Evolutionary conservation across 306 rosid genomes (phyloP).

Genomic region (Canavalia ensiformis): DNA sequence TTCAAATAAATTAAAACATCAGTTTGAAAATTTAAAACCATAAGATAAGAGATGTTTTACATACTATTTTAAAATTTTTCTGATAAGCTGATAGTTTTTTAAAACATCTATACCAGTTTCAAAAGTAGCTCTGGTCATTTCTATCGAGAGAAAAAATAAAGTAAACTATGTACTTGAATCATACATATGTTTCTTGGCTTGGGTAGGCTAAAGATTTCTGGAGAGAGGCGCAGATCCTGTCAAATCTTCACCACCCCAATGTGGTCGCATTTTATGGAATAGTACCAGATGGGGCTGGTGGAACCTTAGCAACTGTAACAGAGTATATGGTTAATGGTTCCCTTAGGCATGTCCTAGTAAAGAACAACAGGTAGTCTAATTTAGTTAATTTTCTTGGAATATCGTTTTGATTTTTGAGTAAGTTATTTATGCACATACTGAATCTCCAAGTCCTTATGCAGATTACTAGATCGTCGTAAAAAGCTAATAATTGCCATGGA

Average conservation of each 20-base stretch:
- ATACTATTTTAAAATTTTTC: conserved; percentile 8
- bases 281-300: conserved; percentile 87
- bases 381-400: conserved; percentile 19
- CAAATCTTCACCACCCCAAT: conserved; percentile 97
- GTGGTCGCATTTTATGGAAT: conserved; percentile 94
- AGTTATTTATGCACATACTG: conserved; percentile 22
- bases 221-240: conserved; percentile 95
- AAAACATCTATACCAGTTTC: not conserved
- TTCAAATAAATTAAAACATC: conserved; percentile 4
- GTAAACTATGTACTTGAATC: conserved; percentile 20
- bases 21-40: conserved; percentile 18
- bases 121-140: conserved; percentile 18
- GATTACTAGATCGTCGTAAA: conserved; percentile 85
- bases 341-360: conserved; percentile 77
- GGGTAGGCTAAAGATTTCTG: conserved; percentile 91
- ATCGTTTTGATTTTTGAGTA: conserved; percentile 28
- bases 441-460: conserved; percentile 56
- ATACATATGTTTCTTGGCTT: conserved; percentile 44
- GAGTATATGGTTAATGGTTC: conserved; percentile 98
- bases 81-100: not conserved
- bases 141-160: conserved; percentile 6
- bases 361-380: conserved; percentile 74
- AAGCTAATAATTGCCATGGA: conserved; percentile 92
- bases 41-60: conserved; percentile 9
- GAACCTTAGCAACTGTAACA: conserved; percentile 89